Evolutionary conservation across 768 basidiomycete species (phyloP).

Genomic region (Leucosporidium yakuticum): DNA sequence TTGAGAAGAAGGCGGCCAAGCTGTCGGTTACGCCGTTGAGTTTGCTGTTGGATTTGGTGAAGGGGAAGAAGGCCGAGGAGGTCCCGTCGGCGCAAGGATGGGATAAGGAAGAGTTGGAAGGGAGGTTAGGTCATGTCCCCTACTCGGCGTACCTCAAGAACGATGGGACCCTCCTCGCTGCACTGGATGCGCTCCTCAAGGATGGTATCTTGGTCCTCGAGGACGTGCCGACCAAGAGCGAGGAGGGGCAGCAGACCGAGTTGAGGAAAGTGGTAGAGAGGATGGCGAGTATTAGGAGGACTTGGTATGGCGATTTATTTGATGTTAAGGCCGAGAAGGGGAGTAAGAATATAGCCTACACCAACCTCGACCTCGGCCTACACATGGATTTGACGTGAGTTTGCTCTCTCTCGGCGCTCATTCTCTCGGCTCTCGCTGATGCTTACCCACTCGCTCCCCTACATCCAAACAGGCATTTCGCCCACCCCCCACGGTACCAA

Average conservation of each 20-base stretch:
- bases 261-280: slow-evolving; percentile 57
- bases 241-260: slow-evolving; percentile 60
- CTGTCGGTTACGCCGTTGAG: slow-evolving; percentile 26
- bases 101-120: slow-evolving; percentile 49
- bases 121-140: slow-evolving; percentile 43
- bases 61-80: background rate
- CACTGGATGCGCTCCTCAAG: slow-evolving; percentile 62
- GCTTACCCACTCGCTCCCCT: background rate
- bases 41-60: slow-evolving; percentile 36
- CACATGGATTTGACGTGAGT: slow-evolving; percentile 89
- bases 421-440: slow-evolving; percentile 5
- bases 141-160: slow-evolving; percentile 52
- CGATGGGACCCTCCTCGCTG: slow-evolving; percentile 51
- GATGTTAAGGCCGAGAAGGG: slow-evolving; percentile 63
- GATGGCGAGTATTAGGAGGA: slow-evolving; percentile 72
- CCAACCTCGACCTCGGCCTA: slow-evolving; percentile 74
- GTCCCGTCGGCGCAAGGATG: slow-evolving; percentile 24
- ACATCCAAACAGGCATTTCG: slow-evolving; percentile 62
- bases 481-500: slow-evolving; percentile 85
- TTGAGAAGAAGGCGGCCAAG: slow-evolving; percentile 11
- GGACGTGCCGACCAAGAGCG: slow-evolving; percentile 61
- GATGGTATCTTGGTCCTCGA: slow-evolving; percentile 70
- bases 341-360: slow-evolving; percentile 90
- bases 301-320: slow-evolving; percentile 70
- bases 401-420: background rate